Percentiles rank a stretch among this genome's conserved stretches.
Evolutionary conservation across 2,329 filamentous ascomycete species (phyloP).

Genomic region (Colletotrichum gigasporum): DNA sequence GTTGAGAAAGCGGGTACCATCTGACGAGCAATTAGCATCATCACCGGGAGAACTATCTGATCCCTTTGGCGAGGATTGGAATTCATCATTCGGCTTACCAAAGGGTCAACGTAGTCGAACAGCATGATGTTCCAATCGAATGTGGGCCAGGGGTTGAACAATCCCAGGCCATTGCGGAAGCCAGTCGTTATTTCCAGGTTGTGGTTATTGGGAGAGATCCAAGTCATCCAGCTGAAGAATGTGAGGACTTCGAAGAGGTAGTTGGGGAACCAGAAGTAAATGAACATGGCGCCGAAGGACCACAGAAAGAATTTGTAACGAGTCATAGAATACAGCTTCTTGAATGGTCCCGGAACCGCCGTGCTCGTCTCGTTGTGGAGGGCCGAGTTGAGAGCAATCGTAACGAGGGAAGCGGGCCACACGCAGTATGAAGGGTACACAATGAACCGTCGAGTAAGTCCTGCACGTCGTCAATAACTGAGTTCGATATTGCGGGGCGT

Average conservation of each 20-base stretch:
- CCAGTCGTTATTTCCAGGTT: conserved; percentile 49
- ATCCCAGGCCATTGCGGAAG: conserved; percentile 47
- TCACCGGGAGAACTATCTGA: too few relatives aligned
- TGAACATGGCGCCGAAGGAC: conserved; percentile 56
- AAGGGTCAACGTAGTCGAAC: conserved; percentile 34
- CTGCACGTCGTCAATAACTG: background rate
- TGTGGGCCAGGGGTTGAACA: conserved; percentile 54
- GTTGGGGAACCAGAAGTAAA: conserved; percentile 64
- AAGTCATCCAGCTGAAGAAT: conserved; percentile 62
- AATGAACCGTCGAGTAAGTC: conserved; percentile 55
- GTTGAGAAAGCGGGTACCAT: conserved; percentile 48
- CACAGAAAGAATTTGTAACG: conserved; percentile 58
- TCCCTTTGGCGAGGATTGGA: too few relatives aligned
- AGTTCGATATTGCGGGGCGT: too few relatives aligned
- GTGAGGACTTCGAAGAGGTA: conserved; percentile 58
- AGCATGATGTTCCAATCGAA: conserved; percentile 56
- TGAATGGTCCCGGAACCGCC: conserved; percentile 52
- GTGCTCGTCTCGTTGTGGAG: conserved; percentile 55
- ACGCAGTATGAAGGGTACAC: conserved; percentile 62
- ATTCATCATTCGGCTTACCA: background rate
- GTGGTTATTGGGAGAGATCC: conserved; percentile 57
- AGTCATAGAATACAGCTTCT: conserved; percentile 49
- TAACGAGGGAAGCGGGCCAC: conserved; percentile 63
- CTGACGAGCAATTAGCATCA: background rate
- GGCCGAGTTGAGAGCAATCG: conserved; percentile 58